These are phyloP conservation scores for Lactarius pseudohatsudake DNA, from an alignment of 768 basidiomycete genomes.

Conservation along the genomic window DNA sequence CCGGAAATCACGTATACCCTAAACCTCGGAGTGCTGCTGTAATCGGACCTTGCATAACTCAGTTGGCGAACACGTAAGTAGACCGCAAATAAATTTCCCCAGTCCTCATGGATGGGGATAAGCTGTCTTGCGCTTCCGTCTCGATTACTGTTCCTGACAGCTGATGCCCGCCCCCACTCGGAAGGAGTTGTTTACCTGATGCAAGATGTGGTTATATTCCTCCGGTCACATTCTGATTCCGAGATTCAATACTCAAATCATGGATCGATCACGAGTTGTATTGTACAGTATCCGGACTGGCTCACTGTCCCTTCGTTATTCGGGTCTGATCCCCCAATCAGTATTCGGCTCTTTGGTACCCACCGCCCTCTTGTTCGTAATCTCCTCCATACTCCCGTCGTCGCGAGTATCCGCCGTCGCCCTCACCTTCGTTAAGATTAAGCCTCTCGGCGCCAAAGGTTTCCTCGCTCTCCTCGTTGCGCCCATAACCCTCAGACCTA, in stretches of 20 bases:
- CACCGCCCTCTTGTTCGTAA: neutral
- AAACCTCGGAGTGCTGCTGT: neutral
- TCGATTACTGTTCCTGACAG: neutral
- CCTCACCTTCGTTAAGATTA: constrained; percentile 40
- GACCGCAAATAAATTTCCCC: neutral
- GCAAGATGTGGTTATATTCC: neutral
- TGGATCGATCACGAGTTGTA: neutral
- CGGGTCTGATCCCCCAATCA: neutral
- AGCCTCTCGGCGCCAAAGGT: constrained; percentile 56
- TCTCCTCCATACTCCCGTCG: neutral
- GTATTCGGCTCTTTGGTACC: constrained; percentile 28
- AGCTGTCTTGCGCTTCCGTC: neutral
- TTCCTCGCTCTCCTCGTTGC: constrained; percentile 38
- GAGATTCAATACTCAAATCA: neutral
- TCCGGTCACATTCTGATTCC: neutral
- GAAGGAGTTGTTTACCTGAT: neutral
- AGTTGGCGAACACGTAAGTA: neutral
- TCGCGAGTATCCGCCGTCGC: constrained; percentile 26
- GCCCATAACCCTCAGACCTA: constrained; percentile 8
- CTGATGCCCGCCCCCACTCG: neutral
- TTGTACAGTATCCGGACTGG: neutral
- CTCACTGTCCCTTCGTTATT: neutral
- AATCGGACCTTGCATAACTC: neutral
- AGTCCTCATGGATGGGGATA: neutral
- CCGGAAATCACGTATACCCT: neutral